Evolutionary conservation across 345 rosid species (phyloP).

Genomic region (Clausena lansium): DNA sequence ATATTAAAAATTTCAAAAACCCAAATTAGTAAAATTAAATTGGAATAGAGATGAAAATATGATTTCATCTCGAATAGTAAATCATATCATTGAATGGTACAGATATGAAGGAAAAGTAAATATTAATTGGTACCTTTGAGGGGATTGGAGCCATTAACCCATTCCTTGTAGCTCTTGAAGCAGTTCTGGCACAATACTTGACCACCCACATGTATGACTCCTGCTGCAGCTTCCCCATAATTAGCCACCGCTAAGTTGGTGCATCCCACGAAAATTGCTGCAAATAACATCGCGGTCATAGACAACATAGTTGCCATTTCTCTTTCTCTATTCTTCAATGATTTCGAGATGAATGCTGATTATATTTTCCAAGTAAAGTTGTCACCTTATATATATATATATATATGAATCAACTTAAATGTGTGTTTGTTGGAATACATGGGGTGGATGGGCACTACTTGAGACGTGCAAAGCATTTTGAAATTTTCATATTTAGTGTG

Average conservation of each 20-base stretch:
- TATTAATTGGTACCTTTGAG: conserved; percentile 48
- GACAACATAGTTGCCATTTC: conserved; percentile 21
- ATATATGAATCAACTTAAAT: not conserved
- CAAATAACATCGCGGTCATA: conserved; percentile 10
- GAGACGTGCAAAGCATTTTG: conserved; percentile 30
- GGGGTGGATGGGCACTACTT: conserved; percentile 26
- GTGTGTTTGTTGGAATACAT: not conserved
- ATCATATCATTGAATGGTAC: too few relatives aligned
- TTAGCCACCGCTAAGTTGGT: conserved; percentile 6
- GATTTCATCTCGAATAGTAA: too few relatives aligned
- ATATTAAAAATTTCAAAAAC: too few relatives aligned
- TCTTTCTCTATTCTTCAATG: not conserved
- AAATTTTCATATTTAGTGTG: too few relatives aligned
- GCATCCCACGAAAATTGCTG: conserved; percentile 10
- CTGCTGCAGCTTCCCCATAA: conserved; percentile 7
- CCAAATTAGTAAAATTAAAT: too few relatives aligned
- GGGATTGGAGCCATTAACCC: conserved; percentile 58
- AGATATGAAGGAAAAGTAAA: not conserved
- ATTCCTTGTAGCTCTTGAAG: conserved; percentile 52
- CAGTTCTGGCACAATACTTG: conserved; percentile 82
- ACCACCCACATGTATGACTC: conserved; percentile 58
- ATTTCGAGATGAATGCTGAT: not conserved
- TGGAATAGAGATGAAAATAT: too few relatives aligned
- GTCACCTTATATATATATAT: not conserved
- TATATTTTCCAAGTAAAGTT: not conserved